Percentiles rank a stretch among this genome's conserved stretches.
Conservation (phyloP, 768 basidiomycete genomes). For the Auriscalpium vulgare region DNA sequence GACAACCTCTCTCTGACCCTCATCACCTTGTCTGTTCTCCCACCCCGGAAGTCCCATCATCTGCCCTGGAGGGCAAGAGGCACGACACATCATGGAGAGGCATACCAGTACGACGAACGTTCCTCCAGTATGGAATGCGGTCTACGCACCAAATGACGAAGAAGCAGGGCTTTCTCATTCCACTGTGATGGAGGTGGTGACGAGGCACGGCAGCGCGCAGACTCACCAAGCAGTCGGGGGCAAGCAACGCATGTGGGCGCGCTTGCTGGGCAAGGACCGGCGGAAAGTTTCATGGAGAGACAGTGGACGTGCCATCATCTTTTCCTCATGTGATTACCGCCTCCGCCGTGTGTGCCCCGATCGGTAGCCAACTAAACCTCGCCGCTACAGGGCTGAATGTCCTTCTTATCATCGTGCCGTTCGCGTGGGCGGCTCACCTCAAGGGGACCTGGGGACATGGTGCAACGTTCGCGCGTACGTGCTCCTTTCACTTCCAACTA, state of each 20-base stretch:
- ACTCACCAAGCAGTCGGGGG: not conserved
- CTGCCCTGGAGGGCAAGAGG: too few species aligned
- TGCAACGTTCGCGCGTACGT: constrained; percentile 18
- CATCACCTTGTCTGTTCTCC: too few species aligned
- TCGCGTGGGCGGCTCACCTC: constrained; percentile 24
- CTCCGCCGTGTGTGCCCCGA: too few species aligned
- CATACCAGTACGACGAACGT: too few species aligned
- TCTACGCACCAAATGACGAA: too few species aligned
- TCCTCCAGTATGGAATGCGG: too few species aligned
- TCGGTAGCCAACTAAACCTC: not conserved
- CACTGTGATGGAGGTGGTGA: too few species aligned
- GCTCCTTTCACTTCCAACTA: not conserved
- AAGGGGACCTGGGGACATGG: constrained; percentile 6
- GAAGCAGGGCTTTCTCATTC: too few species aligned
- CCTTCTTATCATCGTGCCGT: constrained; percentile 17
- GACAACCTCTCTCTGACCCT: too few species aligned
- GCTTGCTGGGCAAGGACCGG: constrained; percentile 10
- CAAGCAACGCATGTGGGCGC: constrained; percentile 2
- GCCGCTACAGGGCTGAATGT: constrained; percentile 15
- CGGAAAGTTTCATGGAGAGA: constrained; percentile 2
- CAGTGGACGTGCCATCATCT: constrained; percentile 4
- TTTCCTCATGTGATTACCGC: constrained; percentile 9
- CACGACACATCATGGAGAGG: too few species aligned
- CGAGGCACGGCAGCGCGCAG: too few species aligned
- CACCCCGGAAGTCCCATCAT: too few species aligned